phyloP scores from a whole-genome alignment of 1,284 basidiomycete genomes.

The Entoloma clypeatum region DNA sequence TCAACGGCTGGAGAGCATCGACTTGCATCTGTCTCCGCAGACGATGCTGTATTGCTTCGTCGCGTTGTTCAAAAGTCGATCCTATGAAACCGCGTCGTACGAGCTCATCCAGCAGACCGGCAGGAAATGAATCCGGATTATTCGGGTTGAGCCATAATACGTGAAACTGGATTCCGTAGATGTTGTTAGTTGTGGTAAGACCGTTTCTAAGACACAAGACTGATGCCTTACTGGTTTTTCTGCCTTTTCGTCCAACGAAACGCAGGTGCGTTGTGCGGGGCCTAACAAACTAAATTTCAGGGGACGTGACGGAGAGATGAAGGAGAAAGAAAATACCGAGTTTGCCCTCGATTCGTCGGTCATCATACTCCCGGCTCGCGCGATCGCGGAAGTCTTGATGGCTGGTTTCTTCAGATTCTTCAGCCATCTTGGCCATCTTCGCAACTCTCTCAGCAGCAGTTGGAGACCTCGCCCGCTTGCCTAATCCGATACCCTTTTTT shows the following conservation, averaged over 20 bases:
- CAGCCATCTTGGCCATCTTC: constrained; percentile 56
- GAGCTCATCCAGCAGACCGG: constrained; percentile 57
- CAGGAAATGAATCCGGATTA: constrained; percentile 60
- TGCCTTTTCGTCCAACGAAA: constrained; percentile 64
- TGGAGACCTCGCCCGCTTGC: constrained; percentile 67
- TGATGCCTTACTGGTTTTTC: constrained; percentile 52
- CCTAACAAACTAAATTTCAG: constrained; percentile 22
- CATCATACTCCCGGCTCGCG: constrained; percentile 66
- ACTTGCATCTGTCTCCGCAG: constrained; percentile 65
- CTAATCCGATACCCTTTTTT: constrained; percentile 69
- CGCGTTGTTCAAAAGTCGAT: constrained; percentile 24
- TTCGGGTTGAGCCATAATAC: constrained; percentile 70
- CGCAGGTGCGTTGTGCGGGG: constrained; percentile 68
- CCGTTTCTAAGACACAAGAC: constrained; percentile 1
- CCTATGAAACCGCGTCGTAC: constrained; percentile 35
- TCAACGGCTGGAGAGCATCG: constrained; percentile 58
- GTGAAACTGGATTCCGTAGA: constrained; percentile 56
- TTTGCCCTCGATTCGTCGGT: constrained; percentile 64
- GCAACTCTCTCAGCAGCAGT: constrained; percentile 56
- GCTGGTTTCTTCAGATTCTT: constrained; percentile 56
- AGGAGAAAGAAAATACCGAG: constrained; percentile 36
- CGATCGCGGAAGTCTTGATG: constrained; percentile 64
- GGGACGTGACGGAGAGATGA: constrained; percentile 3
- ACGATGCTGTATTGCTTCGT: constrained; percentile 41
- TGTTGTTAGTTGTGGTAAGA: constrained; percentile 7